These are phyloP conservation scores for Dothidotthia symphoricarpi DNA, from an alignment of 2,329 filamentous ascomycete genomes.

Conservation along the genomic window DNA sequence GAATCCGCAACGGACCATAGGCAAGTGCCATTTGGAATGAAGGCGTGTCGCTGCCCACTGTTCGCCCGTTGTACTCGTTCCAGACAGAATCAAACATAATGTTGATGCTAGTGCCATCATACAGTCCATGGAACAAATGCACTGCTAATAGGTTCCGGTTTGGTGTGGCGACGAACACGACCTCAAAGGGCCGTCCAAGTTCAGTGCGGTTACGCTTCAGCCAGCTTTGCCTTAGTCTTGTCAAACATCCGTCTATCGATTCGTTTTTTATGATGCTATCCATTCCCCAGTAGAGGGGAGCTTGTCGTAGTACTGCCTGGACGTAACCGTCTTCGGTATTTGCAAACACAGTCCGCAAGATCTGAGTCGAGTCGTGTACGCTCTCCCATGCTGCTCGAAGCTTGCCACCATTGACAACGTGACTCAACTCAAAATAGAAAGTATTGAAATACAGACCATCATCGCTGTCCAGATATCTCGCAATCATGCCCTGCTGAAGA, in stretches of 20 bases:
- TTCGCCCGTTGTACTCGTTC: slow-evolving; percentile 48
- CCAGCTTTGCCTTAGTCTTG: slow-evolving; percentile 52
- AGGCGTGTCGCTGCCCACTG: slow-evolving; percentile 43
- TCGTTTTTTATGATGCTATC: slow-evolving; percentile 26
- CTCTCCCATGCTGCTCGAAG: slow-evolving; percentile 60
- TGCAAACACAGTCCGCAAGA: slow-evolving; percentile 72
- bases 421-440: slow-evolving; percentile 61
- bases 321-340: slow-evolving; percentile 72
- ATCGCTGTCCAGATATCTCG: slow-evolving; percentile 60
- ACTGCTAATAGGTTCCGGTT: slow-evolving; percentile 52
- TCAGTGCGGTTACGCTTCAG: slow-evolving; percentile 51
- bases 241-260: slow-evolving; percentile 24
- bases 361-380: slow-evolving; percentile 55
- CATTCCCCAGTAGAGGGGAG: slow-evolving; percentile 16
- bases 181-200: slow-evolving; percentile 54
- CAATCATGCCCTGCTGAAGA: slow-evolving; percentile 83
- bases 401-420: slow-evolving; percentile 45
- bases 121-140: slow-evolving; percentile 80
- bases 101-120: slow-evolving; percentile 77
- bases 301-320: slow-evolving; percentile 63
- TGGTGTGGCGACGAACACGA: slow-evolving; percentile 45
- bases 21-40: slow-evolving; percentile 66
- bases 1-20: slow-evolving; percentile 63
- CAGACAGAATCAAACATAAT: slow-evolving; percentile 63
- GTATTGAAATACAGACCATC: slow-evolving; percentile 71